Conservation (phyloP, 1,284 basidiomycete species). For the Bjerkandera adusta region DNA sequence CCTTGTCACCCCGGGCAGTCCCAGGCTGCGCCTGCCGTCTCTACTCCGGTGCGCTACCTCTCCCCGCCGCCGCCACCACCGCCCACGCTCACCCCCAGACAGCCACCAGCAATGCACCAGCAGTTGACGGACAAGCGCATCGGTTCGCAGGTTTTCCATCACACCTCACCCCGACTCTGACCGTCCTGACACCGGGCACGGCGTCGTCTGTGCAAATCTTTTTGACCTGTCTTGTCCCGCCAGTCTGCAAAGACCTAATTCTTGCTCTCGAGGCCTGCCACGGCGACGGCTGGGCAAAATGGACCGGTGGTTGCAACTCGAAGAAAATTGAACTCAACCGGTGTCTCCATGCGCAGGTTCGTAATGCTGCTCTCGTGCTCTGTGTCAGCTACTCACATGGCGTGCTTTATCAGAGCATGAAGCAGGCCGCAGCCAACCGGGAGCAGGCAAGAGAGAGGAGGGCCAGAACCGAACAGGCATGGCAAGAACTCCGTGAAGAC, state of each 20-base stretch:
- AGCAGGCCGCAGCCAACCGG: constrained; percentile 68
- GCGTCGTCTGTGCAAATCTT: too few species aligned
- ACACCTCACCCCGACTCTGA: constrained; percentile 12
- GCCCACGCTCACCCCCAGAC: constrained; percentile 6
- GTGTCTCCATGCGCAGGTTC: constrained; percentile 77
- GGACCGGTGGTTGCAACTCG: constrained; percentile 71
- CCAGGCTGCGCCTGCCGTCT: constrained; percentile 15
- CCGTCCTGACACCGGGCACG: constrained; percentile 15
- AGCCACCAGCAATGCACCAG: constrained; percentile 54
- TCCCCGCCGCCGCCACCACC: constrained; percentile 1
- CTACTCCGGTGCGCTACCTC: constrained; percentile 14
- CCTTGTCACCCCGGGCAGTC: constrained; percentile 4
- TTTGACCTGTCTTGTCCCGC: constrained; percentile 8
- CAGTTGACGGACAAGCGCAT: constrained; percentile 71
- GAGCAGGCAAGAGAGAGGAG: constrained; percentile 61
- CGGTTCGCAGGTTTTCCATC: constrained; percentile 37
- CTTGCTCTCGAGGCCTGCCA: constrained; percentile 72
- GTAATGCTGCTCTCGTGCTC: constrained; percentile 17
- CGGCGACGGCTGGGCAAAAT: constrained; percentile 53
- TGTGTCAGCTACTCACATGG: constrained; percentile 5
- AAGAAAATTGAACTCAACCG: constrained; percentile 69
- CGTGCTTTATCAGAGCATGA: constrained; percentile 50
- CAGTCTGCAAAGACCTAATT: constrained; percentile 73
- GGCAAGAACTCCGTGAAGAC: constrained; percentile 58
- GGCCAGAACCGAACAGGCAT: constrained; percentile 53